A percentile compares a stretch with the other conserved stretches of the same genome.
Conservation (phyloP, 1,284 basidiomycete genomes). For the Trichosporon faecale region DNA sequence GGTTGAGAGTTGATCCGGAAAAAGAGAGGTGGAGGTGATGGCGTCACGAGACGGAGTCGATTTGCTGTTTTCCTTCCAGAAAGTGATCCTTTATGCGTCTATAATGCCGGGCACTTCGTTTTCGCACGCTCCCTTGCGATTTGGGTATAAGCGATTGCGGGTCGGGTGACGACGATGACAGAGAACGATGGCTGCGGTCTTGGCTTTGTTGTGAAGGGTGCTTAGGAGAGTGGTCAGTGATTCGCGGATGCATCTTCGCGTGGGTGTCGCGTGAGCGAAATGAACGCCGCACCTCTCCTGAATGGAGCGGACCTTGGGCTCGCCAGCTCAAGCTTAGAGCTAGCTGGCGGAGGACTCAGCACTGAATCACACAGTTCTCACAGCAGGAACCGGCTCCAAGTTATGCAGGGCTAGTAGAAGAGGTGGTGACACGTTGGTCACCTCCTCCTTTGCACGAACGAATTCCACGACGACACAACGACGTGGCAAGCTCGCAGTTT, state of each 20-base stretch:
- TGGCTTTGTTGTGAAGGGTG: not conserved
- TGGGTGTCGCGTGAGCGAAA: not conserved
- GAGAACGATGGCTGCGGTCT: not conserved
- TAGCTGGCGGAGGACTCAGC: too few species aligned
- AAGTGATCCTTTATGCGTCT: not conserved
- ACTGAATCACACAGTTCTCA: too few species aligned
- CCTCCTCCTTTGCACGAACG: too few species aligned
- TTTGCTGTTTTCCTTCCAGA: not conserved
- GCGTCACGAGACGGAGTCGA: not conserved
- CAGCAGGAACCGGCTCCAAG: too few species aligned
- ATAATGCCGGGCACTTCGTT: not conserved
- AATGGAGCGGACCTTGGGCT: too few species aligned
- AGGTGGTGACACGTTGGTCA: too few species aligned
- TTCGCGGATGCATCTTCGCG: not conserved
- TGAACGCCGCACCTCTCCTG: not conserved
- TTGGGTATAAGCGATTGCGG: not conserved
- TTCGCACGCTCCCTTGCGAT: not conserved
- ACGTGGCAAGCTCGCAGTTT: too few species aligned
- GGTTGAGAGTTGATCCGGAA: not conserved
- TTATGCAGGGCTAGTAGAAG: too few species aligned
- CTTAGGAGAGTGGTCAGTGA: not conserved
- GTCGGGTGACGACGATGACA: not conserved
- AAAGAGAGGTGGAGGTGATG: conserved; percentile 1
- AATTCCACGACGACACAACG: too few species aligned
- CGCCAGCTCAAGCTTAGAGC: too few species aligned